Conservation (phyloP, 495 filamentous ascomycete species). For the Hyaloscypha hepaticicola region DNA sequence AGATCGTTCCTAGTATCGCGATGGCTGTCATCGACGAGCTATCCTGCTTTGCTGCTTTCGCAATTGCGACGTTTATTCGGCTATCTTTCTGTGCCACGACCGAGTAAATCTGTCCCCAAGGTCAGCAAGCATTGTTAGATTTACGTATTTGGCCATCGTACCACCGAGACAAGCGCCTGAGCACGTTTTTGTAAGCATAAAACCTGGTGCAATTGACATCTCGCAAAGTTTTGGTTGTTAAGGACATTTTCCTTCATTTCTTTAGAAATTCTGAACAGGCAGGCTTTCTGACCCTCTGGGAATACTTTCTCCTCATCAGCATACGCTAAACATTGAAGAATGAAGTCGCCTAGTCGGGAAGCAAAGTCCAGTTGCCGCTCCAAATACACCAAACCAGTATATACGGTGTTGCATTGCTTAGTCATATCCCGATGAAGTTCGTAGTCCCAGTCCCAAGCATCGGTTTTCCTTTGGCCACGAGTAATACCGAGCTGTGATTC, state of each 20-base stretch:
- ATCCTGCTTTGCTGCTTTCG: conserved; percentile 4
- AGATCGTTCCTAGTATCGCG: conserved; percentile 1
- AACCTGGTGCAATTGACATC: conserved; percentile 1
- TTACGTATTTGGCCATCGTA: background rate
- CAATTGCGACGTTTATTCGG: conserved; percentile 1
- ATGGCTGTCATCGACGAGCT: conserved; percentile 10
- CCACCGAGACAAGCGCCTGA: conserved; percentile 6
- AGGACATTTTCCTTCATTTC: conserved; percentile 2
- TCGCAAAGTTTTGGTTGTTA: background rate
- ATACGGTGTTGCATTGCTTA: conserved; percentile 3
- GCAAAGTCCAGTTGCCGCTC: conserved; percentile 8
- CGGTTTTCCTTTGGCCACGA: background rate
- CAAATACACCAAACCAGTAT: conserved; percentile 5
- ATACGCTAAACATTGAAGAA: conserved; percentile 6
- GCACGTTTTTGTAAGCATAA: conserved; percentile 5
- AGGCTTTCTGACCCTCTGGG: background rate
- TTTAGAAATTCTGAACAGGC: background rate
- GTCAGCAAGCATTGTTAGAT: background rate
- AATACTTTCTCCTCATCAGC: background rate
- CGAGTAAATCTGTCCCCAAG: background rate
- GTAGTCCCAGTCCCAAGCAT: conserved; percentile 14
- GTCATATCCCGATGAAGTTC: conserved; percentile 5
- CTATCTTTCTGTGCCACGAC: conserved; percentile 7
- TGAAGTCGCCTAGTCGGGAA: background rate
- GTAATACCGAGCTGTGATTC: conserved; percentile 6